A percentile compares a stretch with the other conserved stretches of the same genome.
phyloP scores from a whole-genome alignment of 495 filamentous ascomycete genomes.

The Penicillium canescens region DNA sequence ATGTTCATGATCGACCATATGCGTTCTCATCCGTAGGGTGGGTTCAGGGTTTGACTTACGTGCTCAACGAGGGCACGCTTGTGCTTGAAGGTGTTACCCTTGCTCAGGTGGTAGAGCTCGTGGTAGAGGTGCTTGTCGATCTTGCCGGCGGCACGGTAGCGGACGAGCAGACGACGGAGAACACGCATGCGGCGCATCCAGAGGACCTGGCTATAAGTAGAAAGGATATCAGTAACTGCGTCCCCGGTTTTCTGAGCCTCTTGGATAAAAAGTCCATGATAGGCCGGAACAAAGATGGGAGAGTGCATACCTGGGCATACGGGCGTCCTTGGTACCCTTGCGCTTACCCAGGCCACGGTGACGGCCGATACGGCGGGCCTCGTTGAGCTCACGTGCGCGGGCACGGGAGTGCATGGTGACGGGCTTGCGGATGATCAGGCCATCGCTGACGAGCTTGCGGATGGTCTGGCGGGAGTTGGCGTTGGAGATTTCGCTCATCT shows the following conservation, averaged over 20 bases:
- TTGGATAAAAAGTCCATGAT: not conserved
- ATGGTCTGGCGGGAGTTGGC: slow-evolving; percentile 99
- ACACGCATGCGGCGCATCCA: slow-evolving; percentile 99
- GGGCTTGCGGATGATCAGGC: slow-evolving; percentile 99
- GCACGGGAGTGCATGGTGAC: slow-evolving; percentile 99
- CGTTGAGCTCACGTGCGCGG: slow-evolving; percentile 87
- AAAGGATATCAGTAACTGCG: slow-evolving; percentile 18
- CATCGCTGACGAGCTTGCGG: slow-evolving; percentile 99
- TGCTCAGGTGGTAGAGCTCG: slow-evolving; percentile 98
- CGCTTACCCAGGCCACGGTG: slow-evolving; percentile 99
- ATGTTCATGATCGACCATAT: not conserved
- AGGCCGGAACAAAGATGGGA: not conserved
- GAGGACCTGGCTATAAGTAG: slow-evolving; percentile 72
- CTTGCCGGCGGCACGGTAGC: slow-evolving; percentile 99
- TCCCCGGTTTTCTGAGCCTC: not conserved
- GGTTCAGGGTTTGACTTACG: slow-evolving; percentile 62
- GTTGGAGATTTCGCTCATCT: slow-evolving; percentile 99
- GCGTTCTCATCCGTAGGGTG: slow-evolving; percentile 1
- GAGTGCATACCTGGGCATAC: slow-evolving; percentile 89
- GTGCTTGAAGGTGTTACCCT: slow-evolving; percentile 99
- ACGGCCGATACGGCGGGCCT: slow-evolving; percentile 86
- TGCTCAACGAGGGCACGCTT: slow-evolving; percentile 99
- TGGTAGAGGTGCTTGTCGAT: slow-evolving; percentile 99
- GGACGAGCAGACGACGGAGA: slow-evolving; percentile 96
- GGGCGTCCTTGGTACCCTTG: slow-evolving; percentile 99